These are phyloP conservation scores for Hura crepitans DNA, from an alignment of 441 rosid genomes.

Conservation along the genomic window DNA sequence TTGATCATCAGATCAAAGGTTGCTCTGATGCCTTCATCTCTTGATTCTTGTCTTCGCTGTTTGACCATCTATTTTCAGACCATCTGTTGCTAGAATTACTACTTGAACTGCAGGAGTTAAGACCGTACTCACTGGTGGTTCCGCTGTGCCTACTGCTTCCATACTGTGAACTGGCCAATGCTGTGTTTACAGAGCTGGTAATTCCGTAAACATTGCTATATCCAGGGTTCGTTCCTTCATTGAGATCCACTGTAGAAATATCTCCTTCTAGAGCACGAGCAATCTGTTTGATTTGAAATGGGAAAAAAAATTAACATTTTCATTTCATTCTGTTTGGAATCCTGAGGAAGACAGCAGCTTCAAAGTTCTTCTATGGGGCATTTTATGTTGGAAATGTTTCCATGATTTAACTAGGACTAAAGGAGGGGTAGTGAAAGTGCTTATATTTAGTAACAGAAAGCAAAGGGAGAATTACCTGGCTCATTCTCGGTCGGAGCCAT, in stretches of 20 bases:
- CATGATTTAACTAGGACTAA: not conserved
- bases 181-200: slow-evolving; percentile 55
- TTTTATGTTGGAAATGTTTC: not conserved
- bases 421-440: not conserved
- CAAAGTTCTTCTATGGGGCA: not conserved
- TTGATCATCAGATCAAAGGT: too few species aligned
- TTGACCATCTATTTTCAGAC: not conserved
- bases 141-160: slow-evolving; percentile 51
- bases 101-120: slow-evolving; percentile 61
- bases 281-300: slow-evolving; percentile 38
- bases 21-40: not conserved
- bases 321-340: not conserved
- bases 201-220: slow-evolving; percentile 44
- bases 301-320: not conserved
- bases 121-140: slow-evolving; percentile 58
- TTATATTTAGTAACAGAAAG: not conserved
- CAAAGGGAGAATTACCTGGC: slow-evolving; percentile 16
- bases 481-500: slow-evolving; percentile 21
- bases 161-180: slow-evolving; percentile 46
- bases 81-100: slow-evolving; percentile 34
- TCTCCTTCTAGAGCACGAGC: slow-evolving; percentile 77
- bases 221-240: slow-evolving; percentile 66
- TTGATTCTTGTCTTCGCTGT: not conserved
- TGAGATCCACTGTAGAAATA: slow-evolving; percentile 48
- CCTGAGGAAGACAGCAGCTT: not conserved